Conservation (phyloP, 306 rosid genomes). For the Luffa aegyptiaca region DNA sequence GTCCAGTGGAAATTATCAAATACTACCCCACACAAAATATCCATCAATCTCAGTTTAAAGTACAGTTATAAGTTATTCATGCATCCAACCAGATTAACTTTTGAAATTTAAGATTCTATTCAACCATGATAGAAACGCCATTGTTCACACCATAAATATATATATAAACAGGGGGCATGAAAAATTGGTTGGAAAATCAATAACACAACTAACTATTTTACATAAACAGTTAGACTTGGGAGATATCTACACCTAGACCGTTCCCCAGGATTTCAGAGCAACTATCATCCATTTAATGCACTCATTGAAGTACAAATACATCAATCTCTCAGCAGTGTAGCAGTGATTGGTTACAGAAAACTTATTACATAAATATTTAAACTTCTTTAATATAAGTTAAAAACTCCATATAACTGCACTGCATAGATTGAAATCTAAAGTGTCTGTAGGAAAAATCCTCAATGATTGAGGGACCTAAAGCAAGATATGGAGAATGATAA, state of each 20-base stretch:
- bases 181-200: not conserved
- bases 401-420: not conserved
- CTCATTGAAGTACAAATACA: not conserved
- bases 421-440: not conserved
- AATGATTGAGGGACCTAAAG: not conserved
- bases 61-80: not conserved
- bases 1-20: not conserved
- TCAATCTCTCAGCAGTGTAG: not conserved
- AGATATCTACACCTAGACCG: not conserved
- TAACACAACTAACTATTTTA: not conserved
- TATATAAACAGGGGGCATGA: not conserved
- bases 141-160: not conserved
- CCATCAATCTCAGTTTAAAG: not conserved
- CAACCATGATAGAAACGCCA: not conserved
- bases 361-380: not conserved
- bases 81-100: not conserved
- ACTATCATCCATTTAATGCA: not conserved
- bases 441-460: not conserved
- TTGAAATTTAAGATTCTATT: not conserved
- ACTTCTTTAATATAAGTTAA: not conserved
- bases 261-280: not conserved
- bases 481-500: not conserved
- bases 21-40: not conserved
- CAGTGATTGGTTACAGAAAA: not conserved
- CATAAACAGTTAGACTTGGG: not conserved